Evolutionary conservation across 345 rosid genomes (phyloP).

Genomic region (Eucalyptus coolabah): DNA sequence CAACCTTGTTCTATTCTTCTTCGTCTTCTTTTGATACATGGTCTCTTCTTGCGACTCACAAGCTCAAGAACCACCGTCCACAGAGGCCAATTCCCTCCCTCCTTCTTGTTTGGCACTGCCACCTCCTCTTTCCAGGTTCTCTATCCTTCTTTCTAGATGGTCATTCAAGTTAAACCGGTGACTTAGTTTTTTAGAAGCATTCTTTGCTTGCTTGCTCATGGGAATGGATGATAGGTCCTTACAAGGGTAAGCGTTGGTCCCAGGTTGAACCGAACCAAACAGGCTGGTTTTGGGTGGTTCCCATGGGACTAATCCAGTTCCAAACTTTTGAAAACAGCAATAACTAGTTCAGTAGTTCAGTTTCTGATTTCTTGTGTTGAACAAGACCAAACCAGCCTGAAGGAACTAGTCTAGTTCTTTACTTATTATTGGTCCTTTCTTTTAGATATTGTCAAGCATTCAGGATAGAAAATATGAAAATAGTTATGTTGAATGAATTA

Average conservation of each 20-base stretch:
- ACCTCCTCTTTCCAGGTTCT: background rate
- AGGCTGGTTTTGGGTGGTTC: background rate
- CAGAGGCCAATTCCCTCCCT: background rate
- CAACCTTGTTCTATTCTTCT: background rate
- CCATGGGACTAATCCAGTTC: background rate
- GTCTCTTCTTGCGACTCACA: background rate
- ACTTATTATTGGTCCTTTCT: background rate
- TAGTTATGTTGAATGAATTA: background rate
- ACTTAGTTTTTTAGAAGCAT: background rate
- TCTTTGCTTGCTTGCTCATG: background rate
- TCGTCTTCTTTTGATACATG: background rate
- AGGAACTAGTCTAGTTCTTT: background rate
- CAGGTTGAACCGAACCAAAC: background rate
- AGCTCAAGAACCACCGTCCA: background rate
- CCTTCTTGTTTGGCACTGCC: background rate
- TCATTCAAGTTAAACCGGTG: background rate
- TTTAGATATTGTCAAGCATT: background rate
- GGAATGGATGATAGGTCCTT: background rate
- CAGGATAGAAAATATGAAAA: background rate
- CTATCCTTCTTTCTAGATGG: background rate
- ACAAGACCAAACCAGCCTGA: background rate
- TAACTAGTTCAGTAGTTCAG: background rate
- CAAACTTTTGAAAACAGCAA: background rate
- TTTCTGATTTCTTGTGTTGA: background rate
- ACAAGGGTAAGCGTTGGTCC: background rate